These are phyloP conservation scores for Homolaphlyctis polyrhiza DNA, from an alignment of 371 early-diverging fungal species.

Conservation along the genomic window DNA sequence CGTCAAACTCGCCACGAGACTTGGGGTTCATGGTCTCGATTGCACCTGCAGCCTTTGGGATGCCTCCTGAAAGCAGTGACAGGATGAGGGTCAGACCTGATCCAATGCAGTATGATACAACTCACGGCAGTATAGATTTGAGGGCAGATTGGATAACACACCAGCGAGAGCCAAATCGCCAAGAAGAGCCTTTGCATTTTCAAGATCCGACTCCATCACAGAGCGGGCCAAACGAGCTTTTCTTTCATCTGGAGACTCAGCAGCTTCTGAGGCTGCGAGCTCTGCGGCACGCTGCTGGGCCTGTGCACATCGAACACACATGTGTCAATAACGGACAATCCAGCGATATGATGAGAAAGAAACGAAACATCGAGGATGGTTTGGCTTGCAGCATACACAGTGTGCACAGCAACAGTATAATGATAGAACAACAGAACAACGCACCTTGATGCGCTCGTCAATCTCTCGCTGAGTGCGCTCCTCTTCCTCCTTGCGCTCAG, in stretches of 20 bases:
- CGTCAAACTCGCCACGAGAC: constrained; percentile 78
- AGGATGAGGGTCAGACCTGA: background rate
- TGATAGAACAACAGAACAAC: background rate
- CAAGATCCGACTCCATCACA: constrained; percentile 75
- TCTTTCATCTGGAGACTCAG: constrained; percentile 65
- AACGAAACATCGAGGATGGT: too few relatives aligned
- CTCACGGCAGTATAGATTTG: constrained; percentile 4
- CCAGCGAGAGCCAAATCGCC: constrained; percentile 59
- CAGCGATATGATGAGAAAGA: background rate
- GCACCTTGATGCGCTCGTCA: constrained; percentile 43
- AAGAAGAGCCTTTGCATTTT: constrained; percentile 81
- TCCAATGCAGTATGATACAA: background rate
- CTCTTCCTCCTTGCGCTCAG: constrained; percentile 67
- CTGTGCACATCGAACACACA: too few relatives aligned
- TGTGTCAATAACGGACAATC: background rate
- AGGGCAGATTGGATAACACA: constrained; percentile 20
- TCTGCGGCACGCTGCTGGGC: too few relatives aligned
- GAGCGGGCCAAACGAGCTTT: constrained; percentile 61
- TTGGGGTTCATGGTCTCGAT: constrained; percentile 70
- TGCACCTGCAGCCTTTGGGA: constrained; percentile 10
- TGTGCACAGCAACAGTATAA: background rate
- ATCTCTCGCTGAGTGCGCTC: constrained; percentile 56
- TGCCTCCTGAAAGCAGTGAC: background rate
- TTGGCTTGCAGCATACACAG: background rate
- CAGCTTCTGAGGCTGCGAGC: constrained; percentile 29